phyloP scores from a whole-genome alignment of 768 basidiomycete species.

The Auriscalpium orientale region DNA sequence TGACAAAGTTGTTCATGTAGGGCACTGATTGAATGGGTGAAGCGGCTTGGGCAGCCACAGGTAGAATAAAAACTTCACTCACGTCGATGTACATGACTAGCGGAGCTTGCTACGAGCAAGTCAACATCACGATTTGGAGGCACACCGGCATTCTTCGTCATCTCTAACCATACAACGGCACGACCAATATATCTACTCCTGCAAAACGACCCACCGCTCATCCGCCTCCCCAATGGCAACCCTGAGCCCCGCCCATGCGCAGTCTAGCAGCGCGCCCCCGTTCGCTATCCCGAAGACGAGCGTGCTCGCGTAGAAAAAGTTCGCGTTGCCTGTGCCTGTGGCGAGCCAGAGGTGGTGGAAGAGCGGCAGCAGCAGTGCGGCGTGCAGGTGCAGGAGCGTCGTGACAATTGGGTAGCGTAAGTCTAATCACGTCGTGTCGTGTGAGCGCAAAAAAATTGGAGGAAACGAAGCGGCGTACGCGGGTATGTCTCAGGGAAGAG shows the following conservation, averaged over 20 bases:
- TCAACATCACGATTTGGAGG: background rate
- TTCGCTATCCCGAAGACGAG: conserved; percentile 88
- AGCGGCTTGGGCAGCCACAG: conserved; percentile 1
- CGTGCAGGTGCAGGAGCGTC: conserved; percentile 73
- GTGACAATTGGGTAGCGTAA: conserved; percentile 83
- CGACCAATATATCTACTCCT: conserved; percentile 34
- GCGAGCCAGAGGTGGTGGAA: conserved; percentile 89
- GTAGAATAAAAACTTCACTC: too few relatives aligned
- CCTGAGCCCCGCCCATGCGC: conserved; percentile 75
- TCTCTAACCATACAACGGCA: background rate
- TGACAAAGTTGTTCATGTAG: background rate
- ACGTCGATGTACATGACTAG: background rate
- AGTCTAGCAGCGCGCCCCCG: conserved; percentile 77
- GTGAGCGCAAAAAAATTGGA: too few relatives aligned
- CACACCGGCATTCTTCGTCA: too few relatives aligned
- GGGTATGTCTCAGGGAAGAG: conserved; percentile 81
- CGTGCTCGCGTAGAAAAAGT: conserved; percentile 96
- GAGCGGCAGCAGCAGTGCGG: conserved; percentile 78
- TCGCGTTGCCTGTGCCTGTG: conserved; percentile 92
- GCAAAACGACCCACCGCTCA: conserved; percentile 49
- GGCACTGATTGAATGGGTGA: conserved; percentile 14
- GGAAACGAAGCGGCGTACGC: conserved; percentile 34
- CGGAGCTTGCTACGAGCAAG: background rate
- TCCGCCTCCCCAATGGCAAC: conserved; percentile 54
- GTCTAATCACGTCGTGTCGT: conserved; percentile 38